A percentile compares a stretch with the other conserved stretches of the same genome.
phyloP scores from a whole-genome alignment of 2,329 filamentous ascomycete species.

The Orbilia quercus region DNA sequence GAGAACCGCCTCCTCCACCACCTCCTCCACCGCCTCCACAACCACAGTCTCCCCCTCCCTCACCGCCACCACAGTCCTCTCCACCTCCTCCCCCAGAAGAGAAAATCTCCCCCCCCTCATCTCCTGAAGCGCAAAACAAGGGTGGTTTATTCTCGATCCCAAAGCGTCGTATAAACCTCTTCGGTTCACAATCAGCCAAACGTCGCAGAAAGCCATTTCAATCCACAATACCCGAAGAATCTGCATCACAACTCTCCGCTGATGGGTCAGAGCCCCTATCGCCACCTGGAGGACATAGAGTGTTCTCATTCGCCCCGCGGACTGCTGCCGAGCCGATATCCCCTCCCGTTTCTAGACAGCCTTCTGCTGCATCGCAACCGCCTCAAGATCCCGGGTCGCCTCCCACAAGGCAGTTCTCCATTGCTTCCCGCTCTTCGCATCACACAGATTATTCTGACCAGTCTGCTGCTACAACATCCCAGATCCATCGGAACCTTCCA shows the following conservation, averaged over 20 bases:
- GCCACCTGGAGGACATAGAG: constrained; percentile 37
- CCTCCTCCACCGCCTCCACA: constrained; percentile 8
- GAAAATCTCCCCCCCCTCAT: constrained; percentile 21
- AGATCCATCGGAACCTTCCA: constrained; percentile 62
- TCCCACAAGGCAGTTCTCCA: constrained; percentile 50
- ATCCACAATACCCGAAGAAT: constrained; percentile 52
- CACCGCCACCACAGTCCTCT: constrained; percentile 4
- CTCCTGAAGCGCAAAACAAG: constrained; percentile 42
- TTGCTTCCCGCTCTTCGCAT: constrained; percentile 41
- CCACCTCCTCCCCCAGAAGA: constrained; percentile 27
- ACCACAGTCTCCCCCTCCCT: neutral
- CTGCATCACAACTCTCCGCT: constrained; percentile 42
- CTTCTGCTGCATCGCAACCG: constrained; percentile 35
- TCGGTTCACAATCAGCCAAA: constrained; percentile 58
- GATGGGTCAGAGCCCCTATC: constrained; percentile 45
- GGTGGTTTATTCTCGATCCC: constrained; percentile 54
- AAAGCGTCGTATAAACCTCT: constrained; percentile 58
- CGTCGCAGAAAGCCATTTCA: constrained; percentile 57
- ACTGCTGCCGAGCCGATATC: constrained; percentile 52
- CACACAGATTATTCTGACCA: constrained; percentile 48
- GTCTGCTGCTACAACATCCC: constrained; percentile 34
- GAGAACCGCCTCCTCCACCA: constrained; percentile 17
- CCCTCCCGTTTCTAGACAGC: constrained; percentile 47
- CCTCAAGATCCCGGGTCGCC: constrained; percentile 42
- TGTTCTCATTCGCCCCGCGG: constrained; percentile 52